Base-by-base conservation (phyloP, 1,284 basidiomycete species). In the Heterobasidion parviporum region DNA sequence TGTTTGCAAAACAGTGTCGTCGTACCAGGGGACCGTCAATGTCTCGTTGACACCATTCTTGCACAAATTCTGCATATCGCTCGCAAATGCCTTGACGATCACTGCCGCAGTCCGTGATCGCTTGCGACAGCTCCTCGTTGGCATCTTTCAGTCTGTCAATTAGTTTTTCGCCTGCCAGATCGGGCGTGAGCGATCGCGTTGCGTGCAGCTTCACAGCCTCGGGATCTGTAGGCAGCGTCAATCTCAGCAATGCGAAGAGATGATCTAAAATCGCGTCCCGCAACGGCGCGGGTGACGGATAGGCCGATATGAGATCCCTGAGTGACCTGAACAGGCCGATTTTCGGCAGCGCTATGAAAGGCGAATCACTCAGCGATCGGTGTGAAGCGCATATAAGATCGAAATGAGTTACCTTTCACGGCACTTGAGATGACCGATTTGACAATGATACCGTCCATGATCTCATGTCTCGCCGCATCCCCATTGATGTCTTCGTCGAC, bases 391-490 rank as follows among this genome's bases (percentile, higher is more conserved):
- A 32, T 14, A 50, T 35, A 32, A n/a, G 32, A 36, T 49, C 8
- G 38, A 48, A 50, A 49, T n/a, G n/a, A 74, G 45, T 26, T 62
- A 88, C 87, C 85, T 81, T 82, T 75, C 10, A 74, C 77, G 44
- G 86, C 89, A 61, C 74, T 83, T 8, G 72, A 70, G 53, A 90
- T 81, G 26, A 85, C 86, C 46, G 82, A 78, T 64, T 79, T 82
- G 51, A 89, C 84, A 59, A 91, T 87, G 7, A 76, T 85, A 36
- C 89, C 88, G 47, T 81, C 71, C 74, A 89, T 76, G 63, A 91
- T 81, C 52, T 79, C 77, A 61, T 72, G 73, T 50, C 83, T 73
- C 34, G 84, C 83, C 41, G 69, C 70, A 58, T 77, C 76, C 16
- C 71, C 72, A 49, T 77, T 76, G 33, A 74, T 74, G 10, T 68